Evolutionary conservation across 2,329 filamentous ascomycete genomes (phyloP), one percentile per base, ranked within the genome.

Genomic region (Zymoseptoria crescenta): DNA sequence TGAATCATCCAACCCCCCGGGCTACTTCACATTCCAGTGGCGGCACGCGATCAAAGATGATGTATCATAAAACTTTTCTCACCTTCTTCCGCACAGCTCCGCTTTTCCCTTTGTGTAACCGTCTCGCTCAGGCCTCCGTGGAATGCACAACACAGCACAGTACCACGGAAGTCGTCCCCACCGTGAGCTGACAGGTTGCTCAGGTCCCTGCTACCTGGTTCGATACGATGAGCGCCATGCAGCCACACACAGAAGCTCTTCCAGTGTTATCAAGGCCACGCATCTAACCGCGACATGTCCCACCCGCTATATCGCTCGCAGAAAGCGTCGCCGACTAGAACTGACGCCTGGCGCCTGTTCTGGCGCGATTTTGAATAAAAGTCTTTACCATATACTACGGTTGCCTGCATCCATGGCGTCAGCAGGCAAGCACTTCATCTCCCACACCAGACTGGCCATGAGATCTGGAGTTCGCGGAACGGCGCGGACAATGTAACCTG

Each of bases 221-320:
- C 58, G 52, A 56, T 60, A 63, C 58, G 56, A 61, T 61, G 56
- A 59, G 49, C 53, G 55, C 57, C 57, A 64, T 68, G 68, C 69
- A 69, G 68, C 67, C 67, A 69, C 68, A 65, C 67, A 66, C 67
- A 59, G 66, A 69, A 65, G 55, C 58, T 64, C 62, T 59, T 63
- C 59, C 62, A 62, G 64, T 62, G 61, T 54, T 61, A 58, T 59
- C 52, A 56, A 21, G 54, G 55, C 49, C 56, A 59, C 60, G 59
- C 59, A 41, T 58, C 19, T 61, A 59, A 58, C 63, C 60, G 60
- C 59, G 29, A 61, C 62, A 55, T 65, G 62, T 64, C 56, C 56
- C 55, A 62, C 58, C 54, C 53, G 50, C 13, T 30, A 56, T 49
- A 24, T 53, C 52, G 49, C 57, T 59, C 49, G 56, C 56, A 60